Base-by-base conservation (phyloP, 495 filamentous ascomycete species). In the Hypomontagnella submonticulosa region DNA sequence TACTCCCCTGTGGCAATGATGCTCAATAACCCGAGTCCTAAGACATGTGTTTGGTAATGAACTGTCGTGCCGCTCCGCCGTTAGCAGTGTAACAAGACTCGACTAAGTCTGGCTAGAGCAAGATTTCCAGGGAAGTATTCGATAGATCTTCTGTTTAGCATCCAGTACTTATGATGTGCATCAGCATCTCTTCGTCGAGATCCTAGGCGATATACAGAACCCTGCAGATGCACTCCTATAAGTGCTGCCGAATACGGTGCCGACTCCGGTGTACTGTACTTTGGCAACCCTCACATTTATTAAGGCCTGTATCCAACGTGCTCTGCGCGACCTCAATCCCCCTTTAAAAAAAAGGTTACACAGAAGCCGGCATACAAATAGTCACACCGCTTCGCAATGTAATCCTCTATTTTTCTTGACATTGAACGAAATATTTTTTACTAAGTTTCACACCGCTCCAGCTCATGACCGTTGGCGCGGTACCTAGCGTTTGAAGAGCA, bases 341-440 rank as follows among this genome's bases (percentile, higher is more conserved):
- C 19, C 30, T 51, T 41, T 55, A 16, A 52, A 27, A 13, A 44
- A 30, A 44, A 56, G 15, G 44, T 50, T 42, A 16, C 48, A 52
- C 50, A 53, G 36, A 18, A 51, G 32, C 43, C 41, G 43, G 11
- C 42, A 48, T 32, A 27, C 6, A 15, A 57, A 2, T 19, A 51
- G 60, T 60, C 66, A 69, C 66, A 69, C 66, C 66, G 66, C 66
- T 63, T 69, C 66, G 33, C 54, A 60, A 40, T 23, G n/a, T 49
- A 27, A 32, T 56, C 58, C 15, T 41, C 30, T 37, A 48, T 36
- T 32, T 54, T 50, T 44, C 19, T 59, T 32, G 20, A 43, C n/a
- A n/a, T 34, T 36, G 36, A 60, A 27, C n/a, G 44, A 44, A 16
- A 34, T 13, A 6, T 46, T 51, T 57, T 51, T 23, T 51, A 18